Evolutionary conservation across 805 yeast species (phyloP).

Genomic region (Saturnispora besseyi): DNA sequence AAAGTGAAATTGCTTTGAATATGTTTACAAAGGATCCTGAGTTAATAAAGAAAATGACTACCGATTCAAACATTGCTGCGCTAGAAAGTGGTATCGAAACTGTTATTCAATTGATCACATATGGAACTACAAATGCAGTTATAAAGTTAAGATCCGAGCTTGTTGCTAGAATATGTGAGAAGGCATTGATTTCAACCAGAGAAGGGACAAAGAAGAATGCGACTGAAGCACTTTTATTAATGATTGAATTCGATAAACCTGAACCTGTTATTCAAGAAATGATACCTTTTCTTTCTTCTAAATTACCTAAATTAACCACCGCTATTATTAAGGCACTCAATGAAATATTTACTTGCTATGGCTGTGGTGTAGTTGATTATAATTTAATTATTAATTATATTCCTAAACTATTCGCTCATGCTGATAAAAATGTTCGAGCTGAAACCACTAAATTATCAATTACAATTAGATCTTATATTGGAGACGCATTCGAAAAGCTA

Average conservation of each 20-base stretch:
- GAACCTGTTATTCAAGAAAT: slow-evolving; percentile 60
- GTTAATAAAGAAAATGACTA: slow-evolving; percentile 46
- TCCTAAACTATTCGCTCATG: slow-evolving; percentile 69
- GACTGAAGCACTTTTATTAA: slow-evolving; percentile 48
- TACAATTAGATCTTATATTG: slow-evolving; percentile 67
- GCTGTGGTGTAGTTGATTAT: slow-evolving; percentile 53
- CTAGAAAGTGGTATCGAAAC: slow-evolving; percentile 72
- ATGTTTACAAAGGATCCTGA: slow-evolving; percentile 44
- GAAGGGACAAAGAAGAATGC: slow-evolving; percentile 64
- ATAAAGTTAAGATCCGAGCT: slow-evolving; percentile 34
- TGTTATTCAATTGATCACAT: slow-evolving; percentile 44
- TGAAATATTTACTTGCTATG: slow-evolving; percentile 51
- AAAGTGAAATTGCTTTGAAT: neutral
- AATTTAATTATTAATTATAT: slow-evolving; percentile 46
- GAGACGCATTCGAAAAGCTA: slow-evolving; percentile 47
- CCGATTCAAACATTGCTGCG: slow-evolving; percentile 84
- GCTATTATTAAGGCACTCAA: slow-evolving; percentile 51
- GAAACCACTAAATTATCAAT: slow-evolving; percentile 65
- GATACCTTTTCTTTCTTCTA: slow-evolving; percentile 49
- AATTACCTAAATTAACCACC: slow-evolving; percentile 70
- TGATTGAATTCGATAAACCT: slow-evolving; percentile 60
- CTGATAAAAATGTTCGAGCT: slow-evolving; percentile 77
- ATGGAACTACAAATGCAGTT: slow-evolving; percentile 41
- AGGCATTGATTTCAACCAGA: slow-evolving; percentile 69
- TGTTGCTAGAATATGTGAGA: slow-evolving; percentile 58